A percentile compares a stretch with the other conserved stretches of the same genome.
phyloP scores from a whole-genome alignment of 2,329 filamentous ascomycete genomes.

The Penicillium sp. region DNA sequence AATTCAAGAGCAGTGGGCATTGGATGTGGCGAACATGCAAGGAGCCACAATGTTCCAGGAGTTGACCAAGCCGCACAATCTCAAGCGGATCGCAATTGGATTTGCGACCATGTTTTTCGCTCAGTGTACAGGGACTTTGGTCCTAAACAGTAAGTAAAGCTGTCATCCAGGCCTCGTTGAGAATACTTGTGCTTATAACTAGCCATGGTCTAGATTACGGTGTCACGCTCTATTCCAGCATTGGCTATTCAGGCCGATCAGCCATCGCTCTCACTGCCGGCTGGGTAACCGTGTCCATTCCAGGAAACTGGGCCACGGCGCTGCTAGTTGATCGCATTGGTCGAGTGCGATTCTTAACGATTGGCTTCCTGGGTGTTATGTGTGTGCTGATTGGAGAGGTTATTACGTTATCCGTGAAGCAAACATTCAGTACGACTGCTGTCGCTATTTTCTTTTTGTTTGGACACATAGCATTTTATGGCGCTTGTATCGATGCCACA shows the following conservation, averaged over 20 bases:
- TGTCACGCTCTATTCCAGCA: background rate
- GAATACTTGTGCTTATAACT: no score
- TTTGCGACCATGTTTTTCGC: no score
- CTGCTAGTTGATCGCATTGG: background rate
- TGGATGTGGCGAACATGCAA: no score
- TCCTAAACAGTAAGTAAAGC: background rate
- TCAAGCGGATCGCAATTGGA: no score
- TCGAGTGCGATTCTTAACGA: background rate
- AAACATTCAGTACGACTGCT: background rate
- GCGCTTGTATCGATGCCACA: slow-evolving; percentile 5
- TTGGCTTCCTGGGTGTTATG: background rate
- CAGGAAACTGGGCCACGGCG: no score
- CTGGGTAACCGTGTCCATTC: background rate
- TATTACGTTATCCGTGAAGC: background rate
- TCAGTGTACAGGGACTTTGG: background rate
- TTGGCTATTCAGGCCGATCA: background rate
- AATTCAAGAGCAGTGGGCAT: no score
- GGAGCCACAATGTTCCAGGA: no score
- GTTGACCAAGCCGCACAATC: no score
- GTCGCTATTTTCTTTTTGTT: background rate
- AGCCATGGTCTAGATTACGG: no score
- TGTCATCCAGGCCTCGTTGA: no score
- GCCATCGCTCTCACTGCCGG: no score
- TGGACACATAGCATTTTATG: background rate
- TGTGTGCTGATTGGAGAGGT: background rate